Evolutionary conservation across 352 stramenopile species (phyloP).

Genomic region (Pythium phragmitis): DNA sequence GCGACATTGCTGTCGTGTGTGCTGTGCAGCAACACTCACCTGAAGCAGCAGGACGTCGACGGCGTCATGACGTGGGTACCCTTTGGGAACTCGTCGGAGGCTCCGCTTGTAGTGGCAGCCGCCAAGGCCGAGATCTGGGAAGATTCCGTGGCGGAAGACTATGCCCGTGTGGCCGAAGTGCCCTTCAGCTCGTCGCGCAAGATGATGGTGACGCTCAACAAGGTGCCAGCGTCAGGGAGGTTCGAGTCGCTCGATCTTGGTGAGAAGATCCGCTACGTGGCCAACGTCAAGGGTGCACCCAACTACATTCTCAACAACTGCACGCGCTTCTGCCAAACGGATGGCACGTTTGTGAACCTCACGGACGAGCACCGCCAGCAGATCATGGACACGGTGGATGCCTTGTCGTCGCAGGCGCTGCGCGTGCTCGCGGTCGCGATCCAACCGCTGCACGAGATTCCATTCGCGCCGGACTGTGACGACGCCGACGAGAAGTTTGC

Average conservation of each 20-base stretch:
- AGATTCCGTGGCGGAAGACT: conserved; percentile 48
- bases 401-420: conserved; percentile 71
- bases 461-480: conserved; percentile 42
- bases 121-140: conserved; percentile 69
- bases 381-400: conserved; percentile 58
- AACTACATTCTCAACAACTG: conserved; percentile 77
- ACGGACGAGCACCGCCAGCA: conserved; percentile 42
- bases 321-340: conserved; percentile 48
- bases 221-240: too few relatives aligned
- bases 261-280: conserved; percentile 44
- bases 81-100: conserved; percentile 73
- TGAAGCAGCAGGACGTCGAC: conserved; percentile 61
- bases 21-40: conserved; percentile 74
- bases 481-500: conserved; percentile 74
- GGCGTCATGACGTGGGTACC: conserved; percentile 47
- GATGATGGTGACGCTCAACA: too few relatives aligned
- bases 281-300: conserved; percentile 61
- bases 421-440: conserved; percentile 91
- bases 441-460: conserved; percentile 51
- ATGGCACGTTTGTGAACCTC: conserved; percentile 48
- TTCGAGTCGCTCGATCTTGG: conserved; percentile 27
- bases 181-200: conserved; percentile 81
- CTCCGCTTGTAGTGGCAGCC: conserved; percentile 66
- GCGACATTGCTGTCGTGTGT: conserved; percentile 59
- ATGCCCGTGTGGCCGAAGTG: conserved; percentile 85